These are phyloP conservation scores for Citrus reticulata DNA, from an alignment of 345 rosid species.

Conservation along the genomic window DNA sequence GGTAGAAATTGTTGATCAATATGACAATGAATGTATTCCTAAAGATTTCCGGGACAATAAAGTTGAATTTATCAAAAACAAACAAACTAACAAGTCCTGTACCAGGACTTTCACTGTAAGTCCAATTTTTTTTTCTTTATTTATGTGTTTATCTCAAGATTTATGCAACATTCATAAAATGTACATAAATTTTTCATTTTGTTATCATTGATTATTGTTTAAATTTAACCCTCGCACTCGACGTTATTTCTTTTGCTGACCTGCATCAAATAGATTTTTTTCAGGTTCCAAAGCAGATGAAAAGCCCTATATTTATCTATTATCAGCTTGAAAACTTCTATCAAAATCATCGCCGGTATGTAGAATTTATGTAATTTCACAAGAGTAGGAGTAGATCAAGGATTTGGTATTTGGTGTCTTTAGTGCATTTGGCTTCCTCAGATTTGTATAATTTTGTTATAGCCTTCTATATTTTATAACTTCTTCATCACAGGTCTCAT, in stretches of 20 bases:
- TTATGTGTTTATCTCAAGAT: background rate
- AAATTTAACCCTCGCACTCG: background rate
- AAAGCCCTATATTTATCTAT: constrained; percentile 54
- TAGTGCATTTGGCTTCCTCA: too few relatives aligned
- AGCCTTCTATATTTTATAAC: too few relatives aligned
- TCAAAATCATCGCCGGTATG: constrained; percentile 78
- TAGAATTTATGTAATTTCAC: background rate
- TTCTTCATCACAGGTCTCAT: too few relatives aligned
- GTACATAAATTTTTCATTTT: too few relatives aligned
- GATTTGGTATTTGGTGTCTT: background rate
- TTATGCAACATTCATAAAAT: background rate
- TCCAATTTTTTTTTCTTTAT: background rate
- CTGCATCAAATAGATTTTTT: background rate
- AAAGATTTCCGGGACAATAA: constrained; percentile 4
- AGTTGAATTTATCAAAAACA: constrained; percentile 39
- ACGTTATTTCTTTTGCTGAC: background rate
- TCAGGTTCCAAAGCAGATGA: constrained; percentile 65
- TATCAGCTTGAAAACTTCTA: constrained; percentile 68
- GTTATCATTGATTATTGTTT: too few relatives aligned
- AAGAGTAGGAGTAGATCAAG: background rate
- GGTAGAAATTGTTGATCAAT: constrained; percentile 57
- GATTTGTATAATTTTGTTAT: too few relatives aligned
- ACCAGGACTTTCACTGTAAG: constrained; percentile 44
- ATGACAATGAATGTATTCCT: constrained; percentile 58
- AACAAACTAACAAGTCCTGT: constrained; percentile 50